Evolutionary conservation across 2,329 filamentous ascomycete genomes (phyloP).

Genomic region (Aspergillus arachidicola): DNA sequence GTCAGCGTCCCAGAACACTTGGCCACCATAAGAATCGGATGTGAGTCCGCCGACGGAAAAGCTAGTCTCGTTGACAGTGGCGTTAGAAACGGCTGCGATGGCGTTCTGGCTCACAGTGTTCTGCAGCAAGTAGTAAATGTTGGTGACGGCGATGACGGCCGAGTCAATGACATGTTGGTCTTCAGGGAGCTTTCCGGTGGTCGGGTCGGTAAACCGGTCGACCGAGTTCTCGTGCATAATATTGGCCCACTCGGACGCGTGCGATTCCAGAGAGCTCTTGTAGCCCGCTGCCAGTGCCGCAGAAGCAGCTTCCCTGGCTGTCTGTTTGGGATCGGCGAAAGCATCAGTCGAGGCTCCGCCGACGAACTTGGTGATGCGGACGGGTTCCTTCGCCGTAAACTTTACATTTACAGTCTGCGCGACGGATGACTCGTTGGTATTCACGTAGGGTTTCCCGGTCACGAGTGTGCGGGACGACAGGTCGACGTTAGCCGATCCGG

Average conservation of each 20-base stretch:
- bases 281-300: constrained; percentile 58
- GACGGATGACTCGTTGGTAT: constrained; percentile 64
- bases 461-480: constrained; percentile 48
- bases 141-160: constrained; percentile 51
- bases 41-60: constrained; percentile 69
- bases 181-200: constrained; percentile 59
- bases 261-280: constrained; percentile 55
- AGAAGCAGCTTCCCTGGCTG: constrained; percentile 59
- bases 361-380: constrained; percentile 66
- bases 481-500: constrained; percentile 43
- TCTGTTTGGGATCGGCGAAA: constrained; percentile 59
- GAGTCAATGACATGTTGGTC: constrained; percentile 60
- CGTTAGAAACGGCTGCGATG: constrained; percentile 51
- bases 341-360: constrained; percentile 71
- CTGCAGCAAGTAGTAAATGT: constrained; percentile 51
- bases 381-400: constrained; percentile 55
- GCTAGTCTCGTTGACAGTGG: constrained; percentile 61
- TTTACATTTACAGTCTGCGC: constrained; percentile 61
- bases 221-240: constrained; percentile 65
- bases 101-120: constrained; percentile 58
- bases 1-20: constrained; percentile 68
- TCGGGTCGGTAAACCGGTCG: constrained; percentile 62
- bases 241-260: constrained; percentile 63
- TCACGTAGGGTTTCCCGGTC: constrained; percentile 52
- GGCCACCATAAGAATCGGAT: constrained; percentile 68